Evolutionary conservation across 2,329 filamentous ascomycete species (phyloP).

Genomic region (Meredithiella fracta): DNA sequence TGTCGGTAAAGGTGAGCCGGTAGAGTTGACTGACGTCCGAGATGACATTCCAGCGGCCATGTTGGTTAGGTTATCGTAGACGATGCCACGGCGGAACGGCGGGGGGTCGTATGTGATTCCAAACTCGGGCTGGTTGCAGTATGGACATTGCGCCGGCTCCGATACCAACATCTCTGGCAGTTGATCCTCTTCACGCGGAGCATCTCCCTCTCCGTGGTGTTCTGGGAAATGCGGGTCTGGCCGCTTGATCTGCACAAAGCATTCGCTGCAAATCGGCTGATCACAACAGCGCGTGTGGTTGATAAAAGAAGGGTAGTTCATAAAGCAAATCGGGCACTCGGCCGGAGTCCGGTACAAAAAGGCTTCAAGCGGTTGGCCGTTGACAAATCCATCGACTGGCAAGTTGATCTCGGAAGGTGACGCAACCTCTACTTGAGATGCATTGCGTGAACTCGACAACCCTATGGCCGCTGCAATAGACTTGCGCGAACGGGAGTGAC

Average conservation of each 20-base stretch:
- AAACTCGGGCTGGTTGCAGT: conserved; percentile 88
- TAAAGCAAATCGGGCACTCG: conserved; percentile 92
- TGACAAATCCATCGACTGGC: conserved; percentile 71
- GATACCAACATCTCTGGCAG: conserved; percentile 56
- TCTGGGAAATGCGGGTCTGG: conserved; percentile 82
- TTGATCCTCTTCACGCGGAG: conserved; percentile 19
- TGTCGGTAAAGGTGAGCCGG: conserved; percentile 25
- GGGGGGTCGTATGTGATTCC: conserved; percentile 90
- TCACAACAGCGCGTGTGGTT: conserved; percentile 93
- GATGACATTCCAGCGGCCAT: conserved; percentile 69
- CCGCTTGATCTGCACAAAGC: conserved; percentile 95
- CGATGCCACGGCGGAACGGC: conserved; percentile 69
- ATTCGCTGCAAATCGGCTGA: conserved; percentile 93
- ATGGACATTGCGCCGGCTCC: conserved; percentile 82
- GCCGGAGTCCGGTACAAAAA: conserved; percentile 79
- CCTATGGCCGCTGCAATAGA: conserved; percentile 70
- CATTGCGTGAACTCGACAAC: conserved; percentile 49
- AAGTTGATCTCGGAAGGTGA: conserved; percentile 62
- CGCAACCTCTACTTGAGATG: conserved; percentile 49
- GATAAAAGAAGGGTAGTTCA: conserved; percentile 86
- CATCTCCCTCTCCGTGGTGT: conserved; percentile 40
- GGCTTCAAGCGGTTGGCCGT: conserved; percentile 85
- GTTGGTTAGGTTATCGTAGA: conserved; percentile 31
- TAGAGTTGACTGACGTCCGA: conserved; percentile 58
- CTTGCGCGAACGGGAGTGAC: conserved; percentile 51